Percentiles rank a stretch among this genome's conserved stretches.
phyloP scores from a whole-genome alignment of 139 green algal genomes.

The Edaphochlamys debaryana region DNA sequence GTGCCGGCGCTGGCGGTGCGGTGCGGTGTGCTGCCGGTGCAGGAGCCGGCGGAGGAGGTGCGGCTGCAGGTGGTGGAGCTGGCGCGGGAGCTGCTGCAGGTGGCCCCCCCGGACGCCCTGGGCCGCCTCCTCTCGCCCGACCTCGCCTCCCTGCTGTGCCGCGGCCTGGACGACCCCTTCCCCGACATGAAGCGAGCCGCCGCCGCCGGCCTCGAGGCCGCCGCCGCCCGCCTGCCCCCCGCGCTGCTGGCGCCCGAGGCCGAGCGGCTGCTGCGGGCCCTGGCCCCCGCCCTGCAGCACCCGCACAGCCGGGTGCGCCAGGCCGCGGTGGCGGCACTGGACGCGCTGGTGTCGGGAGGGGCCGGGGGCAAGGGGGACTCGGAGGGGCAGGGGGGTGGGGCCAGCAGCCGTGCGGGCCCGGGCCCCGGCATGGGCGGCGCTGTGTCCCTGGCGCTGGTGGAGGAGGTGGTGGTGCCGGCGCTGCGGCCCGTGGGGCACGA shows the following conservation, averaged over 20 bases:
- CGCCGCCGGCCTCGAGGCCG: slow-evolving; percentile 32
- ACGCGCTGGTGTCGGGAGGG: slow-evolving; percentile 68
- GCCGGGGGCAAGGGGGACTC: too few species aligned
- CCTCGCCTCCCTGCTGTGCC: slow-evolving; percentile 48
- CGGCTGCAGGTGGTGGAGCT: slow-evolving; percentile 52
- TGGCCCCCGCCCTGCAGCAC: slow-evolving; percentile 59
- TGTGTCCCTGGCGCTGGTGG: slow-evolving; percentile 35
- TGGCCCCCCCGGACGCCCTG: not conserved
- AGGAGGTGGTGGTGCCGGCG: slow-evolving; percentile 46
- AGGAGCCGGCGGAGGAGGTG: slow-evolving; percentile 74
- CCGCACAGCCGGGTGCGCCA: slow-evolving; percentile 75
- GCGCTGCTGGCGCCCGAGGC: slow-evolving; percentile 46
- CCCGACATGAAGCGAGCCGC: slow-evolving; percentile 82
- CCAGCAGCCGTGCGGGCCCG: too few species aligned
- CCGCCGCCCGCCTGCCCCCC: slow-evolving; percentile 26
- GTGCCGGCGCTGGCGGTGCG: slow-evolving; percentile 63
- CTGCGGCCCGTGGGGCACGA: slow-evolving; percentile 66
- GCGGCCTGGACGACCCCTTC: slow-evolving; percentile 73
- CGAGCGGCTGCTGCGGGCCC: slow-evolving; percentile 44
- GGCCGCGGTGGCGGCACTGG: slow-evolving; percentile 54
- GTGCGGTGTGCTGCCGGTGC: slow-evolving; percentile 67
- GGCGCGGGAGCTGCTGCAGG: slow-evolving; percentile 22
- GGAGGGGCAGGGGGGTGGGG: too few species aligned
- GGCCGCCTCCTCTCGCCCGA: slow-evolving; percentile 41
- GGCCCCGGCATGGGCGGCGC: too few species aligned